Base-by-base conservation (phyloP, 1,284 basidiomycete species). In the Cutaneotrichosporon dermatis region DNA sequence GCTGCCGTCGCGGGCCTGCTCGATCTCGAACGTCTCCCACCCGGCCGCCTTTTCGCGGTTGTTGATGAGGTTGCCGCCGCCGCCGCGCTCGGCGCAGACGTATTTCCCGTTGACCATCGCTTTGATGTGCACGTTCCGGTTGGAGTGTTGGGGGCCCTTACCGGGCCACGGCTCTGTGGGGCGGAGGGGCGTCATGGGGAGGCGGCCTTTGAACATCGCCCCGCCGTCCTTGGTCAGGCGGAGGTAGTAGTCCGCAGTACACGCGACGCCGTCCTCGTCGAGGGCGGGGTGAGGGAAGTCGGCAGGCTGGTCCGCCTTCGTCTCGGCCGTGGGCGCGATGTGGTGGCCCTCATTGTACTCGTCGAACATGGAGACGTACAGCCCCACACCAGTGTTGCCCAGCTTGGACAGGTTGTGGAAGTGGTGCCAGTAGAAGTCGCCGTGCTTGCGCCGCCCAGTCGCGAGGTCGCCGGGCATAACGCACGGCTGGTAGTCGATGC, bases 331-430 rank as follows among this genome's bases (percentile, higher is more conserved):
- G 15, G 63, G 63, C 39, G 57, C 57, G 12, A 64, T 64, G 40
- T 64, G 63, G 57, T 64, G 57, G 34, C 59, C 59, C 49, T 64
- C 63, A 54, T 64, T 61, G 59, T 59, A 64, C 57, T 64, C 63
- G 57, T 64, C 63, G 16, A 59, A 64, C 63, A 64, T 64, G 40
- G 63, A 64, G 16, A 64, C 43, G 51, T 64, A 64, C 4, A 58
- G 40, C 1, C 51, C 41, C 10, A 51, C 61, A 5, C 45, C 54
- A 7, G 54, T 41, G 40, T 5, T 35, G 5, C 54, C 52, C 1
- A 61, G 59, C 6, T 53, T 57, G 3, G 43, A 33, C 4, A 58
- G 39, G 55, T 64, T 64, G 63, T 59, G 56, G 33, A 49, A 57
- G 59, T 64, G 59, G 1, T 57, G 57, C 63, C 63, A 64, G 63